Evolutionary conservation across 2,329 filamentous ascomycete species (phyloP), one percentile per base, ranked within the genome.

Genomic region (Gyromitra esculenta): DNA sequence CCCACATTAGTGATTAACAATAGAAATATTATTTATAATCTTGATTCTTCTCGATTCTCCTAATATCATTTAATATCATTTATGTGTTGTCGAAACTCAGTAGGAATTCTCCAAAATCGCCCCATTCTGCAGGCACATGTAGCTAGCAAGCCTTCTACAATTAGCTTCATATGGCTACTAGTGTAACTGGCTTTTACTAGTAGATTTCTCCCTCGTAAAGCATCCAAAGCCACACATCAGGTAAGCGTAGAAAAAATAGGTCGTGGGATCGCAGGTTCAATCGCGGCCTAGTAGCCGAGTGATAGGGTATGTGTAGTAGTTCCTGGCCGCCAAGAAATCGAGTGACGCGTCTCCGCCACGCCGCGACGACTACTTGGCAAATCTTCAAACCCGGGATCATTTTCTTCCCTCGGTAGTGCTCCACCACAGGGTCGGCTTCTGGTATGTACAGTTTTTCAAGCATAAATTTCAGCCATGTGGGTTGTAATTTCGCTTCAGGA

Each of bases 341-440:
- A 69, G 66, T 69, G 65, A 69, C 66, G 66, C 66, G 66, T 69
- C 66, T 41, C 54, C 43, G 18, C 39, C 50, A 56, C 25, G 66
- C 66, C 66, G 52, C 66, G 66, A 69, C 66, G 66, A 60, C 66
- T 68, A 13, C 25, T 67, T 67, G 64, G 48, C 35, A 56, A 31
- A 9, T 59, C 1, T 68, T 25, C 45, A 54, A 31, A 54, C 63
- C 6, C n/a, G 13, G 63, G 25, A 54, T 45, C 25, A 66, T 13
- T 52, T 54, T 18, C 63, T 31, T 54, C 50, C 63, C 54, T 25
- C 50, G 5, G 7, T 2, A 31, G 31, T 50, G 15, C 18, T n/a
- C 31, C 21, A n/a, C 54, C 11, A 37, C 50, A 13, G 21, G 25
- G 31, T 54, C 21, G 25, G 31, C 50, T 31, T 13, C 18, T 54